Evolutionary conservation across 768 basidiomycete genomes (phyloP), one percentile per base, ranked within the genome.

Genomic region (Panellus pusillus): DNA sequence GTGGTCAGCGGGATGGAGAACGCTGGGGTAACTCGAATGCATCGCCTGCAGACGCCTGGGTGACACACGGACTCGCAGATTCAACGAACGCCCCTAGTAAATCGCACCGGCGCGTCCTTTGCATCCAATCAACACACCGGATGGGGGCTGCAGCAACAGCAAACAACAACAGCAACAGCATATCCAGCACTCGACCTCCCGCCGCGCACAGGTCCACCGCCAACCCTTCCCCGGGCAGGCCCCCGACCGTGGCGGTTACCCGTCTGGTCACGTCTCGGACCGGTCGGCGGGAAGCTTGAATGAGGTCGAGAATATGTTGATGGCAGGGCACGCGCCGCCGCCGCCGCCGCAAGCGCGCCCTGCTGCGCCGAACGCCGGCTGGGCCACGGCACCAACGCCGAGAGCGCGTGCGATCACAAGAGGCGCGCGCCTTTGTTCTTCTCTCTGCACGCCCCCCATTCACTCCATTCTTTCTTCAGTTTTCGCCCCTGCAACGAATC

Each of bases 301-400:
- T 45, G 89, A 90, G 63, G 85, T 89, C n/a, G 88, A 91, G 63
- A 79, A 79, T 56, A 65, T 89, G 55, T 73, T 89, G 35, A 68
- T 77, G n/a, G 59, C 61, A 29, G 66, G 61, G 18, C 61, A 52
- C n/a, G n/a, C n/a, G n/a, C n/a, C n/a, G 61, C 61, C 56, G 32
- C 32, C 9, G 14, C 32, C 9, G 32, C 32, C 9, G 32, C 32
- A 35, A 27, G 18, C 63, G 55, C 62, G 69, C 57, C 47, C 60
- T 46, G 58, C 54, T 54, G 50, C 14, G 11, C 9, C 54, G 51
- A 52, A 61, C 63, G 15, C 63, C 50, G 75, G 74, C 27, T 80
- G 79, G 75, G 65, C 67, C 44, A 56, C 69, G 5, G 62, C 60
- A 35, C 62, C 65, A 36, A 57, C 48, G 54, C 65, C 54, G 35